Conservation (phyloP, 345 rosid genomes). For the Eutrema yunnanense region DNA sequence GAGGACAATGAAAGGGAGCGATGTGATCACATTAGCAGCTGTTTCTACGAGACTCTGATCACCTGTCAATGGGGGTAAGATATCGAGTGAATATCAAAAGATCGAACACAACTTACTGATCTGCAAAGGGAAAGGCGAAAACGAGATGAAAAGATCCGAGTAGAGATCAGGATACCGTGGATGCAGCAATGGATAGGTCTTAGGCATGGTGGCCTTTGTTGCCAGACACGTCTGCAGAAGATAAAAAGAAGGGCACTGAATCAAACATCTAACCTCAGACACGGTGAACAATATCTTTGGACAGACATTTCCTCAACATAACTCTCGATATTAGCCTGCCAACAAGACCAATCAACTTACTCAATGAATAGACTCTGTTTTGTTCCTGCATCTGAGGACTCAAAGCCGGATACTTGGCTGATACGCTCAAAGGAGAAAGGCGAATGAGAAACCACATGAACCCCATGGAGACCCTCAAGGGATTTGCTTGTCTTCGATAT, state of each 20-base stretch:
- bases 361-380: constrained; percentile 57
- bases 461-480: constrained; percentile 70
- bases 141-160: background rate
- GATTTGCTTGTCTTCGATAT: constrained; percentile 39
- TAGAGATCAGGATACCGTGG: constrained; percentile 41
- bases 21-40: constrained; percentile 81
- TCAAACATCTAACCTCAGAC: background rate
- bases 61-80: constrained; percentile 37
- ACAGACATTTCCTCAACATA: background rate
- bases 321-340: background rate
- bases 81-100: background rate
- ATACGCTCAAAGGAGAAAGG: constrained; percentile 56
- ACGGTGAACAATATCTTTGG: background rate
- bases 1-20: constrained; percentile 83
- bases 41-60: constrained; percentile 63
- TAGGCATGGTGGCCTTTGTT: constrained; percentile 90
- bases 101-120: background rate
- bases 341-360: constrained; percentile 39
- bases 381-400: constrained; percentile 35
- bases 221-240: constrained; percentile 70
- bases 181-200: constrained; percentile 63
- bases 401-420: constrained; percentile 37
- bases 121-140: background rate
- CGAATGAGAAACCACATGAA: constrained; percentile 68
- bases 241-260: background rate